A percentile compares a stretch with the other conserved stretches of the same genome.
Conservation (phyloP, 305 asterid species). For the Caryopteris hybrid region DNA sequence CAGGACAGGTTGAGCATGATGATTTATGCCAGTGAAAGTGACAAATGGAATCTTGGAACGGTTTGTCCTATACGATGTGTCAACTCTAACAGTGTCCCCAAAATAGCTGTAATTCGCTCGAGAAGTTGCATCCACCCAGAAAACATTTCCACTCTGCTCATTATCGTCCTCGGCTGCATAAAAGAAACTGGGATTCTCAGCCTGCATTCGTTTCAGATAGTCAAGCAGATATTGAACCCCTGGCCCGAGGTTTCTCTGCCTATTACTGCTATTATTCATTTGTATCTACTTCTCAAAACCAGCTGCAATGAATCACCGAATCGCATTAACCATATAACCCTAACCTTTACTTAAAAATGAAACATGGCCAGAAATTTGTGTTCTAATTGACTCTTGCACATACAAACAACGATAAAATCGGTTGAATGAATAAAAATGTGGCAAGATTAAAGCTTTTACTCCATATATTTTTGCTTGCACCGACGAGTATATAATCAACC, state of each 20-base stretch:
- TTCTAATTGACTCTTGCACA: neutral
- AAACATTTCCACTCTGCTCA: constrained; percentile 57
- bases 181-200: constrained; percentile 64
- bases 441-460: neutral
- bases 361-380: neutral
- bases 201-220: constrained; percentile 61
- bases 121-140: constrained; percentile 69
- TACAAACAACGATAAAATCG: neutral
- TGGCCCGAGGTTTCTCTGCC: constrained; percentile 55
- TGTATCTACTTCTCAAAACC: neutral
- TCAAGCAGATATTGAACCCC: constrained; percentile 62
- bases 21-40: constrained; percentile 79
- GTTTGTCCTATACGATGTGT: constrained; percentile 63
- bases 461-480: neutral
- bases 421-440: neutral
- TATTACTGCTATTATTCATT: constrained; percentile 28
- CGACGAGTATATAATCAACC: neutral
- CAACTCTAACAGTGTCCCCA: constrained; percentile 78
- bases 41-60: constrained; percentile 68
- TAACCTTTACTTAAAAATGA: neutral
- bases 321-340: neutral
- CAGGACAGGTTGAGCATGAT: constrained; percentile 80
- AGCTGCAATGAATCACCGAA: constrained; percentile 18
- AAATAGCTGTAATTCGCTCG: constrained; percentile 57
- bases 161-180: constrained; percentile 59